Percentiles rank a stretch among this genome's conserved stretches.
These are phyloP conservation scores for Calonectria ilicicola DNA, from an alignment of 2,329 filamentous ascomycete genomes.

Conservation along the genomic window DNA sequence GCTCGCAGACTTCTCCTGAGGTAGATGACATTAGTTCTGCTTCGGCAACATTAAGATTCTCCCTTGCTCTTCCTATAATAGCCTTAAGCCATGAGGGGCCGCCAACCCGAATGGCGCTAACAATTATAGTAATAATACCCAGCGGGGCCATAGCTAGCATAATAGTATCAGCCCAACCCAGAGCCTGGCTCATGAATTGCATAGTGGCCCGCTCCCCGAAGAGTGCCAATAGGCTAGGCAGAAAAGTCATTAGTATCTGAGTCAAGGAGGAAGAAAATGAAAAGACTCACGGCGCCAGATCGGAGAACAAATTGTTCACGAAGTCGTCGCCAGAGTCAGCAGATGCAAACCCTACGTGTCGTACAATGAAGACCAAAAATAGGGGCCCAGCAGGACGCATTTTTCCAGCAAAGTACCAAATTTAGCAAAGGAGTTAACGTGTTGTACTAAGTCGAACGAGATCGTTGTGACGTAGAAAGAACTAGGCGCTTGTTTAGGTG, in stretches of 20 bases:
- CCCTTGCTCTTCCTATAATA: background rate
- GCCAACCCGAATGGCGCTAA: background rate
- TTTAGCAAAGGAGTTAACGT: too few species aligned
- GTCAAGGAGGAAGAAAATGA: background rate
- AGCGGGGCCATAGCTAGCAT: background rate
- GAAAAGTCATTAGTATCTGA: background rate
- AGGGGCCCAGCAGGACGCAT: too few species aligned
- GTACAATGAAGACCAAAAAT: too few species aligned
- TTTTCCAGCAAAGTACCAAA: too few species aligned
- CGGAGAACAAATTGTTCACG: background rate
- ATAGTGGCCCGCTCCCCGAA: background rate
- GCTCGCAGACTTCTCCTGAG: background rate
- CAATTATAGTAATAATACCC: background rate
- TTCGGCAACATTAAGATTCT: background rate
- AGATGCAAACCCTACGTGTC: too few species aligned
- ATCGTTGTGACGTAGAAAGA: too few species aligned
- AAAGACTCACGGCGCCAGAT: background rate
- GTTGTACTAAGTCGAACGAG: too few species aligned
- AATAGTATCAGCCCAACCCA: background rate
- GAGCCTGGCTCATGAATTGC: background rate
- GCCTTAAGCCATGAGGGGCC: background rate
- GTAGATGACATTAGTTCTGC: background rate
- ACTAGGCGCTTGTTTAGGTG: too few species aligned
- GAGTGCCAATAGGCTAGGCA: background rate
- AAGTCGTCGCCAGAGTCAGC: background rate